Base-by-base conservation (phyloP, 257 asterid genomes). In the Parsonsia alboflavescens region DNA sequence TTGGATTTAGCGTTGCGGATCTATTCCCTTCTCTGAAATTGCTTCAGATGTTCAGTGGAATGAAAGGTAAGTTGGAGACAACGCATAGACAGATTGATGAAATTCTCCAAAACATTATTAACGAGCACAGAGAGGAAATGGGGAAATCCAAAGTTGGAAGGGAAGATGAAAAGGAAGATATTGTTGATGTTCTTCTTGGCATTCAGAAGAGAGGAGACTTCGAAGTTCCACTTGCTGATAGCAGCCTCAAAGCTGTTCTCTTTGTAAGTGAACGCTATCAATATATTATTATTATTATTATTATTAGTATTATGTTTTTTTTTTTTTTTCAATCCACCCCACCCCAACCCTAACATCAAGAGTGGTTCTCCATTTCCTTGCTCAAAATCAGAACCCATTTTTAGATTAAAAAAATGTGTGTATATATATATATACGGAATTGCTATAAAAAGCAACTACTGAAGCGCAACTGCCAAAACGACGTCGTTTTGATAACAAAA, bases 131-230 rank as follows among this genome's bases (percentile, higher is more conserved):
- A 33, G 39, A 33, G 39, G 39, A 33, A 33, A 33, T 33, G 39
- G 39, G 39, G 39, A 33, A 33, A 33, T 33, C 39, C 39, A 33
- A 21, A 50, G 53, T 48, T 16, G 53, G 53, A 22, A 7, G 36
- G 19, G 68, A 63, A 9, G 70, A 64, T 12, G 56, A 15, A 33
- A 28, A 26, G 13, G 71, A 33, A 28, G 63, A 73, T 62, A 41
- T 46, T 9, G 46, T 73, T 26, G 70, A 73, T 26, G 77, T 24
- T 61, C 69, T 73, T 15, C 45, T 73, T 26, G n/a, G 12, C 0
- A 45, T 73, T 61, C 61, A 73, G 19, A 61, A 46, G 5, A 7
- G 21, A 7, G 61, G 33, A 4, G 62, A 61, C 9, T 73, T 73
- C 26, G 61, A 46, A 15, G 46, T 39, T 45, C 49, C 42, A 10